Evolutionary conservation across 108 stramenopile species (phyloP), one percentile per base, ranked within the genome.

Genomic region (Licmophora abbreviata): DNA sequence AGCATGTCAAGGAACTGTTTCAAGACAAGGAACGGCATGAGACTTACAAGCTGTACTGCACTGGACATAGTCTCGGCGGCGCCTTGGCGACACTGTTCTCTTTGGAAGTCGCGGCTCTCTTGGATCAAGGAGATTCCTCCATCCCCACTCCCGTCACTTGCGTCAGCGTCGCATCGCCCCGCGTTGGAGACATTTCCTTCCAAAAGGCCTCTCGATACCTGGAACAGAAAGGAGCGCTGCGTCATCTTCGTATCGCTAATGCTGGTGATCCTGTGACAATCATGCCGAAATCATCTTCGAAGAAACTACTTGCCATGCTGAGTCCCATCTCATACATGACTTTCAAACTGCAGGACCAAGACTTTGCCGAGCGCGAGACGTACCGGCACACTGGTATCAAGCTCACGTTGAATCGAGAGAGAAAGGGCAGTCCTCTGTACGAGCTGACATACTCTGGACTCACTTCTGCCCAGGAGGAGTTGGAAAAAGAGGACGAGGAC

Each of bases 191-290:
- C 14, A 15, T 5, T 26, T 3, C 28, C 30, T 23, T 47, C 34
- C 45, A 21, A 47, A 31, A 14, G 1, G 24, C 33, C 21, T 33
- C 50, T 47, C 33, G 41, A 23, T 50, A 23, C 25, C 12, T 67
- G 47, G 74, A 76, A 42, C 62, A 66, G 37, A 54, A 46, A 32
- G 70, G 70, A 0, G 61, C 59, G 52, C 33, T 76, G 1, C 69
- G 74, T 0, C 70, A 71, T 26, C 40, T 76, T 15, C 61, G 74
- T 3, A 68, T 76, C 44, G 69, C 66, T 34, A 76, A 76, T 42
- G 69, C 71, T 24, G 60, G 43, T 50, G 74, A 76, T 57, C 72
- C 72, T 0, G 68, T 73, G 2, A 73, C 75, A 3, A 28, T 38
- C 10, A 44, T 40, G 38, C 38, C 38, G 3, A 40, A 40, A 40